These are phyloP conservation scores for Pontederia paniculata DNA, from an alignment of 176 grass and related monocot genomes.

Conservation along the genomic window DNA sequence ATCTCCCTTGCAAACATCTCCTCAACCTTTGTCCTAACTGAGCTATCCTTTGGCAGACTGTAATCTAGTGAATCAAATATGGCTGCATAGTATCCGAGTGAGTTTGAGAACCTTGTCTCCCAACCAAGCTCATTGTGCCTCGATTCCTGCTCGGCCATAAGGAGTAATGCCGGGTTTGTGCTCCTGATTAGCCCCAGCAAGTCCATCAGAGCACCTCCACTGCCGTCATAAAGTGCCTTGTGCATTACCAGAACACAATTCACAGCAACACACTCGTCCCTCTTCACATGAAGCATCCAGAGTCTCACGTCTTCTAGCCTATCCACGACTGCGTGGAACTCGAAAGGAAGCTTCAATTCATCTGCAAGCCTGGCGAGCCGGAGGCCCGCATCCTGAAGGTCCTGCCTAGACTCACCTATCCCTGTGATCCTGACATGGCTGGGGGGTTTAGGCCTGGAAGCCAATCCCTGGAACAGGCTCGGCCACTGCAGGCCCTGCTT, in stretches of 20 bases:
- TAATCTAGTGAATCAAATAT: slow-evolving; percentile 61
- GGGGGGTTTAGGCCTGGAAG: slow-evolving; percentile 33
- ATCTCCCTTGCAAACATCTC: slow-evolving; percentile 92
- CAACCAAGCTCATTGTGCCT: slow-evolving; percentile 38
- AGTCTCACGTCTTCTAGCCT: slow-evolving; percentile 88
- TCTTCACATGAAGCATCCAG: slow-evolving; percentile 99
- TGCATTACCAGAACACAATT: slow-evolving; percentile 64
- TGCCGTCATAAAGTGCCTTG: slow-evolving; percentile 55
- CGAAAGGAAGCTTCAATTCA: slow-evolving; percentile 46
- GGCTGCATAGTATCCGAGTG: slow-evolving; percentile 58
- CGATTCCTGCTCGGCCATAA: slow-evolving; percentile 69
- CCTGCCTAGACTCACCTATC: slow-evolving; percentile 68
- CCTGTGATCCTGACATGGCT: slow-evolving; percentile 80
- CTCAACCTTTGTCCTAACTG: slow-evolving; percentile 57
- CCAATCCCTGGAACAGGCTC: slow-evolving; percentile 73
- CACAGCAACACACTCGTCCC: slow-evolving; percentile 76
- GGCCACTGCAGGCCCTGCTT: slow-evolving; percentile 98
- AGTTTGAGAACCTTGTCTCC: slow-evolving; percentile 51
- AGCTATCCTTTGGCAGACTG: slow-evolving; percentile 28
- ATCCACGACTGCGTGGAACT: slow-evolving; percentile 85
- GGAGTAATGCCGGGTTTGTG: slow-evolving; percentile 47
- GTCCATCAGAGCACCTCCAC: slow-evolving; percentile 38
- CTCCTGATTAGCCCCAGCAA: slow-evolving; percentile 60
- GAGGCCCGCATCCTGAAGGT: slow-evolving; percentile 57
- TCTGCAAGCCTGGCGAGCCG: slow-evolving; percentile 51